Conservation (phyloP, 208 protist species). For the Borovskyia barvae region DNA sequence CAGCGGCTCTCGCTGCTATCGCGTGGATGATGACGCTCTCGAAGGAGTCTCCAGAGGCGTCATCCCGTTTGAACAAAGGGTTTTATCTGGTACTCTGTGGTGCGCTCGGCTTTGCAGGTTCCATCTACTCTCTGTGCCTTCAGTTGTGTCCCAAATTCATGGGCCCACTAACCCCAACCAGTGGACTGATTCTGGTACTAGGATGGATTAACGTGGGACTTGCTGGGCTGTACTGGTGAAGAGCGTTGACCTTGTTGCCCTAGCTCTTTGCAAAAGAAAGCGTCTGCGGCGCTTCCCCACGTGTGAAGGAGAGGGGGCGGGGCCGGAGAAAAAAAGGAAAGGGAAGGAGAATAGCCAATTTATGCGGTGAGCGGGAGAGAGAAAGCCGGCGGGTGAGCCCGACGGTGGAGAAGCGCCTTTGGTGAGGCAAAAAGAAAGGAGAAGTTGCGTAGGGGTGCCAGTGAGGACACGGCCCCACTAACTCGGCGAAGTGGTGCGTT, state of each 20-base stretch:
- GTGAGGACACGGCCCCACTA: too few relatives aligned
- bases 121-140: conserved; percentile 67
- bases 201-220: conserved; percentile 61
- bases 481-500: too few relatives aligned
- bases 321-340: too few relatives aligned
- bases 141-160: conserved; percentile 43
- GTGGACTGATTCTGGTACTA: conserved; percentile 59
- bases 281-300: too few relatives aligned
- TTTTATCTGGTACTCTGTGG: conserved; percentile 54
- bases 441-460: too few relatives aligned
- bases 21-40: conserved; percentile 27
- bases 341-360: too few relatives aligned
- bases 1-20: conserved; percentile 33
- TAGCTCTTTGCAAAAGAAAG: too few relatives aligned
- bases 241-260: not conserved
- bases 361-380: too few relatives aligned
- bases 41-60: conserved; percentile 23
- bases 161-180: conserved; percentile 60
- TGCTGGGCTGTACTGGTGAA: conserved; percentile 50
- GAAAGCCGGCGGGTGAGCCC: too few relatives aligned
- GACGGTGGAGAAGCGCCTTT: too few relatives aligned
- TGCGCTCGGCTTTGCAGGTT: conserved; percentile 52
- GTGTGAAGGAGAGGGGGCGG: too few relatives aligned
- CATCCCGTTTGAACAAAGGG: conserved; percentile 36
- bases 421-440: too few relatives aligned